phyloP scores from a whole-genome alignment of 352 stramenopile species.

The Pythium aquatile region DNA sequence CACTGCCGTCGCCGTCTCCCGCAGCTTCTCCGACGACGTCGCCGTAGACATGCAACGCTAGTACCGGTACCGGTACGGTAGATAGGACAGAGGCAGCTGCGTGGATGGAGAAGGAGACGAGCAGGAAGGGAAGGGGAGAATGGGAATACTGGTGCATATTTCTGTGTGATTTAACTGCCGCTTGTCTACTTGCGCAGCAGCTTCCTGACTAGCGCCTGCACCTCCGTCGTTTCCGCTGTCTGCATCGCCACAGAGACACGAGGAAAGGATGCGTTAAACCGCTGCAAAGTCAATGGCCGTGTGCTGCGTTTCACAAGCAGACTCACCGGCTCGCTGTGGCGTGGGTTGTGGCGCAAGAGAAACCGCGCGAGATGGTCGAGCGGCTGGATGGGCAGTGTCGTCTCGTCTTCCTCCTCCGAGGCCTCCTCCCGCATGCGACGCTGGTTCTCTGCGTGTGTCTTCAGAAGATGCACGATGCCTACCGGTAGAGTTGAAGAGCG shows the following conservation, averaged over 20 bases:
- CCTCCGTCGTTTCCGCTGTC: constrained; percentile 9
- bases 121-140: neutral
- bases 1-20: constrained; percentile 44
- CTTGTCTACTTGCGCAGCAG: constrained; percentile 21
- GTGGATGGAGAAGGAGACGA: neutral
- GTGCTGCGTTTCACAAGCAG: neutral
- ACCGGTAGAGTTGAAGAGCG: neutral
- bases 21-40: constrained; percentile 64
- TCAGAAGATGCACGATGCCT: constrained; percentile 58
- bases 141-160: constrained; percentile 12
- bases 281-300: neutral
- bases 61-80: too few species aligned
- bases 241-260: constrained; percentile 12
- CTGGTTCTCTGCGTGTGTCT: constrained; percentile 34
- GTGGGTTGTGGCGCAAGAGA: constrained; percentile 66
- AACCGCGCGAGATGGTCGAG: constrained; percentile 68
- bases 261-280: neutral
- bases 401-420: constrained; percentile 36
- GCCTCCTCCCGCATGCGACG: constrained; percentile 36
- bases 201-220: constrained; percentile 19
- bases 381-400: constrained; percentile 41
- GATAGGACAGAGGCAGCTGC: neutral
- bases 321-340: constrained; percentile 47
- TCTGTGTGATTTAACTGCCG: constrained; percentile 1
- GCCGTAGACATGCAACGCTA: constrained; percentile 25